Base-by-base conservation (phyloP, 768 basidiomycete genomes). In the Mycena crocata region DNA sequence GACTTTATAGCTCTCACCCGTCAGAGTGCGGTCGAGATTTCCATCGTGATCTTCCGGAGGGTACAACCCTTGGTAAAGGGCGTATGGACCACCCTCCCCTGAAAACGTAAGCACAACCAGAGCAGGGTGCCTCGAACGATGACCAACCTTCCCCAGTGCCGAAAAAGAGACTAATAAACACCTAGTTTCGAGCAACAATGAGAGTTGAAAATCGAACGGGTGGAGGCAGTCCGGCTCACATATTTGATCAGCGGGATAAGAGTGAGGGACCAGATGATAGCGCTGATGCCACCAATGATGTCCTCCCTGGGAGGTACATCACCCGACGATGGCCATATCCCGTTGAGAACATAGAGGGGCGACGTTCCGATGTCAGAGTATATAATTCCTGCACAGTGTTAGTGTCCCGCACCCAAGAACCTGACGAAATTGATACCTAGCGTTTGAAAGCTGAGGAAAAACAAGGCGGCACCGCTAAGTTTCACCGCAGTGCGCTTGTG, bases 21-120 rank as follows among this genome's bases (percentile, higher is more conserved):
- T 89, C 45, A 90, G 79, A 0, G 85, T 85, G 34, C 88, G 80
- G 69, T 87, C 87, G 6, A 82, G 82, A 64, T 87, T 85, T 34
- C 77, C 73, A 62, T 85, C 82, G 39, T 80, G 73, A 6, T 81
- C 77, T 7, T 76, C 76, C 0, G 83, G 85, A 15, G 89, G 89
- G 67, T 83, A 89, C 15, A 90, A 72, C n/a, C 86, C 85, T 73
- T 89, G 87, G 71, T 80, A 87, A 13, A 91, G 75, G 0, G 90
- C 90, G 68, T 91, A 92, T 4, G 87, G 84, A 13, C 90, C 90
- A 13, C 91, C 90, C 75, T 93, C 91, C 23, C 90, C 89, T 84
- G 34, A 12, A 61, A 70, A 19, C 57, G 62, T 54, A 61, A 66
- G 34, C 55, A 0, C 37, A 49, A 37, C 17, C 31, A 39, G 19